Evolutionary conservation across 352 stramenopile genomes (phyloP).

Genomic region (Phytophthora niederhauseri): DNA sequence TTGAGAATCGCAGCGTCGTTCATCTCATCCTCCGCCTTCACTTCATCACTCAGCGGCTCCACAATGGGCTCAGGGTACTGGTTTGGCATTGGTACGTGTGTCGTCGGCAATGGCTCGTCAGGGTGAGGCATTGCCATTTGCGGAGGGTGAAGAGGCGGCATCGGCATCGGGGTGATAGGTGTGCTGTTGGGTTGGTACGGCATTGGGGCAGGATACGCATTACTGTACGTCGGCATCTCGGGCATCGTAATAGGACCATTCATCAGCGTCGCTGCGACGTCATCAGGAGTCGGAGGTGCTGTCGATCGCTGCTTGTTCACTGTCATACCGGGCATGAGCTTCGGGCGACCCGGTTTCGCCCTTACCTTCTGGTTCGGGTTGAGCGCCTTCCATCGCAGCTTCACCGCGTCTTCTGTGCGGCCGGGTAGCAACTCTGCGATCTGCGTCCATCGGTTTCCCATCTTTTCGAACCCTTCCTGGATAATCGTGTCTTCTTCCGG

Average conservation of each 20-base stretch:
- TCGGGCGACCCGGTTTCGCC: constrained; percentile 63
- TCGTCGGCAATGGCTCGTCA: constrained; percentile 23
- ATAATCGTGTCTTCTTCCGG: constrained; percentile 95
- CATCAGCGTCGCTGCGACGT: constrained; percentile 59
- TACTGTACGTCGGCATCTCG: constrained; percentile 26
- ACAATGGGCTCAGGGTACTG: constrained; percentile 70
- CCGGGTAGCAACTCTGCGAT: constrained; percentile 89
- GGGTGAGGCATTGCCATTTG: constrained; percentile 28
- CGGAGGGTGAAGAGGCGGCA: constrained; percentile 30
- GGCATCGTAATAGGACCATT: constrained; percentile 37
- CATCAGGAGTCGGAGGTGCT: constrained; percentile 55
- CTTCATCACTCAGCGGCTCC: constrained; percentile 61
- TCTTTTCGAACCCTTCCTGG: constrained; percentile 87
- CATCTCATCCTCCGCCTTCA: constrained; percentile 59
- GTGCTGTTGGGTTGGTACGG: constrained; percentile 29
- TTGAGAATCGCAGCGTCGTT: constrained; percentile 75
- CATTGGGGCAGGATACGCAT: constrained; percentile 25
- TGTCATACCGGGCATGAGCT: constrained; percentile 60
- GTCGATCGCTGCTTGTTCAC: constrained; percentile 50
- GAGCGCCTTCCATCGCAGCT: constrained; percentile 81
- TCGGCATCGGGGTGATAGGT: constrained; percentile 26
- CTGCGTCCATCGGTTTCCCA: constrained; percentile 96
- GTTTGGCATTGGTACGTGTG: constrained; percentile 24
- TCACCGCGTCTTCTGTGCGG: constrained; percentile 89
- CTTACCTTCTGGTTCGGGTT: constrained; percentile 70